These are phyloP conservation scores for Thamnidium elegans DNA, from an alignment of 192 early-diverging fungal species.

Conservation along the genomic window DNA sequence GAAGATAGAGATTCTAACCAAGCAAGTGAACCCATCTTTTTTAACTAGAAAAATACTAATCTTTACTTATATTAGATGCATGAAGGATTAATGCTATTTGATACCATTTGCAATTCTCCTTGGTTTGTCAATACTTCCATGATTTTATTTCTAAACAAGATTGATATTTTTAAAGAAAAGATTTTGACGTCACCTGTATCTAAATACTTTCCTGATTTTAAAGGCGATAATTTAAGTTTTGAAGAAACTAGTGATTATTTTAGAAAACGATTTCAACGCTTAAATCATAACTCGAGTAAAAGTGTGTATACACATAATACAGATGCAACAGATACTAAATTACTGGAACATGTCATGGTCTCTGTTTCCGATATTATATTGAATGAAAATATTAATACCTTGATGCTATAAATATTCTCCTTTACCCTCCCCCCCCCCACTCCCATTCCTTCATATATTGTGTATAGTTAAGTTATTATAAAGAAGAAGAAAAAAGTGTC, in stretches of 20 bases:
- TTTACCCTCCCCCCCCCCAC: too few relatives aligned
- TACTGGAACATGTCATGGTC: slow-evolving; percentile 49
- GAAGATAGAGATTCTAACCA: slow-evolving; percentile 45
- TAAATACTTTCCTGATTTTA: slow-evolving; percentile 53
- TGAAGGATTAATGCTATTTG: slow-evolving; percentile 56
- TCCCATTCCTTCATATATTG: too few relatives aligned
- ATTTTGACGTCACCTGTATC: slow-evolving; percentile 44
- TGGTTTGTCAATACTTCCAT: slow-evolving; percentile 61
- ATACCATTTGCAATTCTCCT: slow-evolving; percentile 58
- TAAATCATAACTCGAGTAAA: slow-evolving; percentile 46
- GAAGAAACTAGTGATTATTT: slow-evolving; percentile 39
- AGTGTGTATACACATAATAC: slow-evolving; percentile 54
- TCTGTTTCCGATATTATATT: slow-evolving; percentile 44
- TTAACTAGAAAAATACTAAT: neutral
- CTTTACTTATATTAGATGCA: slow-evolving; percentile 39
- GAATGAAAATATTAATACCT: slow-evolving; percentile 38
- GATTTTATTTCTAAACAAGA: slow-evolving; percentile 61
- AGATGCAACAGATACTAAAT: slow-evolving; percentile 51
- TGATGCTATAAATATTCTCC: slow-evolving; percentile 15
- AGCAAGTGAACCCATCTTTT: slow-evolving; percentile 13
- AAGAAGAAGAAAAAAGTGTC: too few relatives aligned
- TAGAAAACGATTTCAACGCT: slow-evolving; percentile 37
- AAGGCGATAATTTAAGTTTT: slow-evolving; percentile 32
- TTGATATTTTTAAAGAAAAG: slow-evolving; percentile 57
- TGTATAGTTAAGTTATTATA: too few relatives aligned